Conservation (phyloP, 306 rosid species). For the Pyrus bretschneideri region DNA sequence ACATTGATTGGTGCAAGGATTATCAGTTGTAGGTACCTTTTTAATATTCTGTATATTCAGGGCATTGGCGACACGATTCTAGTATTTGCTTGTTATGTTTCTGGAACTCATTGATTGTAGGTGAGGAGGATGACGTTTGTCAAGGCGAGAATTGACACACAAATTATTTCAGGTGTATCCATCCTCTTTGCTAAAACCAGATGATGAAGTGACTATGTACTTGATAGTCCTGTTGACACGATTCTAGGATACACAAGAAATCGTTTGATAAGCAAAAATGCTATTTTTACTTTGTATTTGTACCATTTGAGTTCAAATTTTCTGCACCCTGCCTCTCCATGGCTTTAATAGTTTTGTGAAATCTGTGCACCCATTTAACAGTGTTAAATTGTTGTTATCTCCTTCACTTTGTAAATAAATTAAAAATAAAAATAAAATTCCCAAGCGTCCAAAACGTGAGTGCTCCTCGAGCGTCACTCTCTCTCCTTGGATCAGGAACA, state of each 20-base stretch:
- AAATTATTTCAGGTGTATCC: constrained; percentile 66
- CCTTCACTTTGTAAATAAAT: too few species aligned
- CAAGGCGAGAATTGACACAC: constrained; percentile 23
- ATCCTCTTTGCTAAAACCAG: constrained; percentile 55
- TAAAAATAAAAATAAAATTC: too few species aligned
- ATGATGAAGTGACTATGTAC: constrained; percentile 54
- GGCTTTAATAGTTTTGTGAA: too few species aligned
- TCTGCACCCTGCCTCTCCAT: too few species aligned
- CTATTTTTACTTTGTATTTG: not conserved
- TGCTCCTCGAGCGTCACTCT: too few species aligned
- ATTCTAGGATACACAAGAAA: constrained; percentile 20
- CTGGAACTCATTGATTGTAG: constrained; percentile 42
- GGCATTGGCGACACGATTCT: not conserved
- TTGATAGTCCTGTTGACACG: too few species aligned
- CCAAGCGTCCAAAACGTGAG: too few species aligned
- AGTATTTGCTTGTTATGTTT: constrained; percentile 1
- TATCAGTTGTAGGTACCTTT: constrained; percentile 65
- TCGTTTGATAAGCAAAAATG: constrained; percentile 11
- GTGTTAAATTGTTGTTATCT: too few species aligned
- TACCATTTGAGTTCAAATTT: too few species aligned
- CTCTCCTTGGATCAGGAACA: too few species aligned
- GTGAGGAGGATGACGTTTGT: constrained; percentile 93
- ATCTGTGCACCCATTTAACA: too few species aligned
- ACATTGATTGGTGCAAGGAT: constrained; percentile 85
- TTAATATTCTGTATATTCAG: not conserved